Percentiles rank a stretch among this genome's conserved stretches.
phyloP scores from a whole-genome alignment of 1,284 basidiomycete genomes.

The Sanghuangporus sanghuang region DNA sequence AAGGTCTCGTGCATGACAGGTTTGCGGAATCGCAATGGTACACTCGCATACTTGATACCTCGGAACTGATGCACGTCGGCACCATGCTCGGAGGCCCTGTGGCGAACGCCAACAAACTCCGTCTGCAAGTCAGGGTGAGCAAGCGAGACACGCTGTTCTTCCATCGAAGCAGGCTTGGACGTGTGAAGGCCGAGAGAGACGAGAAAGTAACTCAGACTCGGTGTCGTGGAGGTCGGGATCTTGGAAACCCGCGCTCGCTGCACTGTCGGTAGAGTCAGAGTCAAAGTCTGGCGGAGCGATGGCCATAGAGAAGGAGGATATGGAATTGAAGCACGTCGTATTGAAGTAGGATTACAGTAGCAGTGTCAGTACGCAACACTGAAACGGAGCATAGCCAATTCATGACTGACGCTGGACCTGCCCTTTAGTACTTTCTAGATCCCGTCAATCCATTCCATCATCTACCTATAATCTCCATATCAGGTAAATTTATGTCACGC shows the following conservation, averaged over 20 bases:
- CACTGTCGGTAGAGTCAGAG: constrained; percentile 8
- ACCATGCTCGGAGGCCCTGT: constrained; percentile 50
- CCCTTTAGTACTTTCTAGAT: constrained; percentile 5
- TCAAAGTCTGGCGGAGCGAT: constrained; percentile 11
- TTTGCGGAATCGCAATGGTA: constrained; percentile 71
- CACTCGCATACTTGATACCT: constrained; percentile 68
- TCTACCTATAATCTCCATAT: not conserved
- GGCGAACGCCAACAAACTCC: constrained; percentile 59
- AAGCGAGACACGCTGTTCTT: constrained; percentile 3
- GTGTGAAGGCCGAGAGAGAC: not conserved
- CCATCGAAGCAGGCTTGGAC: not conserved
- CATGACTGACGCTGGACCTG: not conserved
- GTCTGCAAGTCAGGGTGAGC: constrained; percentile 38
- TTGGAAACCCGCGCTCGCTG: not conserved
- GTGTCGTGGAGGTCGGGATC: not conserved
- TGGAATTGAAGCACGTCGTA: no score
- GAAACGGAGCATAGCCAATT: not conserved
- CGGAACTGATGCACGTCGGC: constrained; percentile 62
- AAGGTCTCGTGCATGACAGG: constrained; percentile 56
- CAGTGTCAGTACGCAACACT: not conserved
- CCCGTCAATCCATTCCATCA: not conserved
- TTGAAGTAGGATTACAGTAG: no score
- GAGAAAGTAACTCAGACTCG: not conserved
- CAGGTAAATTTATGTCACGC: not conserved
- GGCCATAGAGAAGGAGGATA: not conserved